Base-by-base conservation (phyloP, 768 basidiomycete species). In the Rubroboletus satanas region DNA sequence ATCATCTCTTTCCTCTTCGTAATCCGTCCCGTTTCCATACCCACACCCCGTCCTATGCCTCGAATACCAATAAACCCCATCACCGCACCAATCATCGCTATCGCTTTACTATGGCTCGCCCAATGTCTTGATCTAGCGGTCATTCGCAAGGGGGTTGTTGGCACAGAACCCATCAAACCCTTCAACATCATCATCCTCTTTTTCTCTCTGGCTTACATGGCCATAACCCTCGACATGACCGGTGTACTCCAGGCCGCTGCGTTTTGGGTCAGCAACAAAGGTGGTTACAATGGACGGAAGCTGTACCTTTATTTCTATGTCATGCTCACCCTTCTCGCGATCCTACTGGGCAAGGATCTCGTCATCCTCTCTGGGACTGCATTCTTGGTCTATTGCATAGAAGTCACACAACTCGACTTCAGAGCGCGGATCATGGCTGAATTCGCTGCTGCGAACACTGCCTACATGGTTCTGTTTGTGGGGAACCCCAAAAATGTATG, bases 181-280 rank as follows among this genome's bases (percentile, higher is more conserved):
- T 90, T 94, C 65, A 91, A 97, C 67, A 94, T 98, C 59, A 82
- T 98, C 69, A 90, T 92, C 23, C 74, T 98, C 1, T 98, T 98
- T 73, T 84, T 93, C 62, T 91, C 89, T 3, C 77, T 97, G 46
- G 93, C 94, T 0, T 98, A 98, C 72, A 87, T 97, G 77, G 85
- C 93, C 5, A 87, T 97, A 33, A 91, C 94, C 0, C 78, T 98
- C 39, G 96, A 98, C 64, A 80, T 87, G 8, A 93, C 93, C 0
- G 96, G 96, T 6, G 77, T 94, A 15, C 78, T 98, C 5, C 83
- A 88, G 47, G 87, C 88, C 14, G 84, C 93, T 1, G 94, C 95
- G 0, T 93, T 92, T 72, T 89, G 84, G 83, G 92, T 97, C 60
- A 86, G 86, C 58, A 87, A 88, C 57, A 82, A 80, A 65, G 88